phyloP scores from a whole-genome alignment of 2,329 filamentous ascomycete species.

The Talaromyces rugulosus region DNA sequence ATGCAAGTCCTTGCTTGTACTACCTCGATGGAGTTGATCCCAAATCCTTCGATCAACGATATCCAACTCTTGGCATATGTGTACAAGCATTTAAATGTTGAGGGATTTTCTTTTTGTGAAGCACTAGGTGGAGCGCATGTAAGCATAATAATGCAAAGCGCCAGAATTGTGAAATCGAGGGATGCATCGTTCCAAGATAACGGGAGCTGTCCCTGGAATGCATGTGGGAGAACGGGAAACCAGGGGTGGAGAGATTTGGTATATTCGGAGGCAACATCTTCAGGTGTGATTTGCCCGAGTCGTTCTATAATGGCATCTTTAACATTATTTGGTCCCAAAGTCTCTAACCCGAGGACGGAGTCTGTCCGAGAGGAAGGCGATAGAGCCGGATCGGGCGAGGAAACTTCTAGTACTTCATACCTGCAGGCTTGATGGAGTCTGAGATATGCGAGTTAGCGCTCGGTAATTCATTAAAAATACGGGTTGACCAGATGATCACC shows the following conservation, averaged over 20 bases:
- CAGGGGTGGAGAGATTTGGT: neutral
- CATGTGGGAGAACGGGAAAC: neutral
- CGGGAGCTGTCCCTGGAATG: neutral
- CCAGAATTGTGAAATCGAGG: neutral
- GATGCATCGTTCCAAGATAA: neutral
- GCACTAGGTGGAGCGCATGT: neutral
- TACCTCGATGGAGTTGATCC: neutral
- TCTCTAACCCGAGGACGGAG: neutral
- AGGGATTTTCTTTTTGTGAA: neutral
- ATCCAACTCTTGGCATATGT: neutral
- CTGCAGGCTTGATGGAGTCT: neutral
- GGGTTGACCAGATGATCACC: neutral
- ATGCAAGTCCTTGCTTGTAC: neutral
- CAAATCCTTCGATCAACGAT: neutral
- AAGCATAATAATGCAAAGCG: neutral
- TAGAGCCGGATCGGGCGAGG: neutral
- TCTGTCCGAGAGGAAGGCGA: neutral
- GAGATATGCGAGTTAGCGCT: neutral
- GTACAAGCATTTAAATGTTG: neutral
- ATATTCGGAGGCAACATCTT: neutral
- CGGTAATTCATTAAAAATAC: neutral
- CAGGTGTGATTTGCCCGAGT: neutral
- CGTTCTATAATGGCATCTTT: neutral
- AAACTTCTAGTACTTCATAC: neutral
- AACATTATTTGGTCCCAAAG: neutral